Conservation (phyloP, 116 monocot genomes). For the Zostera marina region DNA sequence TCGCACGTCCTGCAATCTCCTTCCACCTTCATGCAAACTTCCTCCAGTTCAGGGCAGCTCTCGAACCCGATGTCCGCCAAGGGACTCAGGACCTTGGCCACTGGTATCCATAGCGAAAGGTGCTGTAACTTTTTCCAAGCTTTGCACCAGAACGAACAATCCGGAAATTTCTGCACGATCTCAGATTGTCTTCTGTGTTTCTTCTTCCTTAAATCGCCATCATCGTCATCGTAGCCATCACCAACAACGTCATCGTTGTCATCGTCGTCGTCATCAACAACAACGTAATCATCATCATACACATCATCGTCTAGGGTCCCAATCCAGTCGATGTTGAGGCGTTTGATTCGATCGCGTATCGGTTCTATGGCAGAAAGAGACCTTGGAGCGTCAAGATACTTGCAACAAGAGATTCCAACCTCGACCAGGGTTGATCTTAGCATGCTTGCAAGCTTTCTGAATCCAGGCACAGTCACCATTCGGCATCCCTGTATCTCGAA, state of each 20-base stretch:
- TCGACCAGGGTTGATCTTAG: conserved; percentile 50
- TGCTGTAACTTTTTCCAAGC: conserved; percentile 37
- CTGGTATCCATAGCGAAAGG: conserved; percentile 72
- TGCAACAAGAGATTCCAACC: conserved; percentile 53
- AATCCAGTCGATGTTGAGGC: conserved; percentile 62
- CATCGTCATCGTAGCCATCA: background rate
- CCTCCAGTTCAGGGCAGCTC: conserved; percentile 58
- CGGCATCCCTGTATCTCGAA: conserved; percentile 53
- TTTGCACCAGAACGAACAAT: conserved; percentile 6
- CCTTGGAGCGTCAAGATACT: conserved; percentile 18
- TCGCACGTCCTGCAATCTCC: conserved; percentile 65
- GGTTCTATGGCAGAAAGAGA: conserved; percentile 52
- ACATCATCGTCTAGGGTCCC: conserved; percentile 14
- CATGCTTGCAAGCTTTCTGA: conserved; percentile 30
- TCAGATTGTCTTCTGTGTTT: background rate
- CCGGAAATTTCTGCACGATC: background rate
- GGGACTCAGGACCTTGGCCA: conserved; percentile 52
- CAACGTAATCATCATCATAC: background rate
- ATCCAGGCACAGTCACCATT: conserved; percentile 40
- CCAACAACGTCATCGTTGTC: conserved; percentile 7
- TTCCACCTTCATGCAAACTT: conserved; percentile 72
- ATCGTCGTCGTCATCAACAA: background rate
- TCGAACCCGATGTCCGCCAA: conserved; percentile 35
- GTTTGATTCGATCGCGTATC: conserved; percentile 41
- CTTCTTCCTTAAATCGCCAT: background rate